Evolutionary conservation across 352 stramenopile genomes (phyloP).

Genomic region (Pythium phragmiticola): DNA sequence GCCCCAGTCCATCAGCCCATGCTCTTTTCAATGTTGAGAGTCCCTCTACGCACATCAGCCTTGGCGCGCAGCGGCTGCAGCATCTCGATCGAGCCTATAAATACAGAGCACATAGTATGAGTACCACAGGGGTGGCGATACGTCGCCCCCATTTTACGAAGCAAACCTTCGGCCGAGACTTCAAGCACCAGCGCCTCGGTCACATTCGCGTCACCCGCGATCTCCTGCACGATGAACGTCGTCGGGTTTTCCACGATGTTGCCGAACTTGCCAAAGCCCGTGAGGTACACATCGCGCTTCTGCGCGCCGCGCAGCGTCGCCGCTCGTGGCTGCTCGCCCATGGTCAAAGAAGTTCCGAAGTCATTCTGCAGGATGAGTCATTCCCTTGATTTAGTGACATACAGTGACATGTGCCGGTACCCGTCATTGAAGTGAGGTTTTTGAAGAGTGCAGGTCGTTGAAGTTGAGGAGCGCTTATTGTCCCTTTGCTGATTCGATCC

Average conservation of each 20-base stretch:
- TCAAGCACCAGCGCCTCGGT: conserved; percentile 71
- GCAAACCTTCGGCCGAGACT: conserved; percentile 54
- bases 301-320: conserved; percentile 20
- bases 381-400: background rate
- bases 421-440: background rate
- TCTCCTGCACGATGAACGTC: conserved; percentile 49
- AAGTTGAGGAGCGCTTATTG: no score
- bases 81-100: conserved; percentile 36
- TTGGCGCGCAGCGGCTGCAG: conserved; percentile 36
- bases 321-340: conserved; percentile 15
- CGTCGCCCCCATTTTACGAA: background rate
- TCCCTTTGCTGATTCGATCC: no score
- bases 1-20: background rate
- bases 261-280: conserved; percentile 84
- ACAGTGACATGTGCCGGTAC: background rate
- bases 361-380: background rate
- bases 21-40: background rate
- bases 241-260: conserved; percentile 84
- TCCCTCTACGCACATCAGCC: conserved; percentile 31
- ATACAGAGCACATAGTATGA: background rate
- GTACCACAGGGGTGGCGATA: background rate
- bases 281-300: conserved; percentile 69
- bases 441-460: no score
- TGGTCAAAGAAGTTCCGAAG: background rate
- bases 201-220: conserved; percentile 61